Evolutionary conservation across 495 filamentous ascomycete species (phyloP), one percentile per base, ranked within the genome.

Genomic region (Xylaria flabelliformis): DNA sequence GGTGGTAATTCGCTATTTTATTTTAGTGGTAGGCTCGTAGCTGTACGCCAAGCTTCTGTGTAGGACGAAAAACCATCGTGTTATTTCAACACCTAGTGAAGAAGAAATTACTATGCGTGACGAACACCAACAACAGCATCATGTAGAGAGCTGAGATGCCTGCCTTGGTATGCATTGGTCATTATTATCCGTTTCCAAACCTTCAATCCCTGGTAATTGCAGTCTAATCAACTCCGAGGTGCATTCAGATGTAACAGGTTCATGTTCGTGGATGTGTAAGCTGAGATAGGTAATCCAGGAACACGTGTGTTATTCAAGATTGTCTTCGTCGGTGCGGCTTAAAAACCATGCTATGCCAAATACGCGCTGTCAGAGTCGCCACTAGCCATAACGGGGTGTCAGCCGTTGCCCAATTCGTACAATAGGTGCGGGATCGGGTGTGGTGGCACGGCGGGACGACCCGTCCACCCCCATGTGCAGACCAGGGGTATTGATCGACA

Each of bases 331-430:
- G 39, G 12, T 44, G 36, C 42, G 36, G 62, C 42, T 64, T n/a
- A 51, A 66, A 48, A 66, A n/a, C 12, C 29, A 59, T 59, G 55
- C 29, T n/a, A 36, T 32, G 26, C 55, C 19, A 10, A 39, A 61
- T 19, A 32, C 58, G 24, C 8, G 65, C 32, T 24, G 13, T 36
- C 3, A 21, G 4, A 2, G 34, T 56, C 17, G 39, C 32, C 48
- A 42, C 51, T 58, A 61, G 24, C 67, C 29, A 29, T 24, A 46
- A 58, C n/a, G 13, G 32, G 26, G 15, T 41, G 48, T 36, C 29
- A 8, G 41, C 39, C n/a, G 1, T 42, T 26, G 21, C 36, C 36
- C 12, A 7, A 46, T 46, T 24, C 21, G 39, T 21, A 10, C 41
- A 26, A 17, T 32, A 56, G 24, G 9, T 17, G 53, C 26, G 26